These are phyloP conservation scores for Mimosa pudica DNA, from an alignment of 306 rosid species.

Conservation along the genomic window DNA sequence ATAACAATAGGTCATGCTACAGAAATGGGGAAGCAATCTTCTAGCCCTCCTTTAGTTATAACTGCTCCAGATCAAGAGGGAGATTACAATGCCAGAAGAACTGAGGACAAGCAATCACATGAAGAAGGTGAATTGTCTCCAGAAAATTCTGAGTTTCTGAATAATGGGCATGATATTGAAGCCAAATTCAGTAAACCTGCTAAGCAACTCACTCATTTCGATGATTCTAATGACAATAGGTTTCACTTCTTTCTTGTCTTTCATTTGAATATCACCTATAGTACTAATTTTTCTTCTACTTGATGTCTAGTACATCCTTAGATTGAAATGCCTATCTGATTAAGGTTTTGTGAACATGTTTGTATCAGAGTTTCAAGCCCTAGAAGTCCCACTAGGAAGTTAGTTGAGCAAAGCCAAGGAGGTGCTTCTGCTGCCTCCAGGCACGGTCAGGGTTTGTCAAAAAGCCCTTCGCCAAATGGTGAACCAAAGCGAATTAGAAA, in stretches of 20 bases:
- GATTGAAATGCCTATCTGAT: slow-evolving; percentile 26
- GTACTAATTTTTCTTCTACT: slow-evolving; percentile 11
- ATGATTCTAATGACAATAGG: slow-evolving; percentile 72
- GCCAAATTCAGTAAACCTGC: slow-evolving; percentile 48
- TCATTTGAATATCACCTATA: slow-evolving; percentile 1
- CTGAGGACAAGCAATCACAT: slow-evolving; percentile 53
- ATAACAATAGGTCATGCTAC: slow-evolving; percentile 43
- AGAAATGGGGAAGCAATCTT: slow-evolving; percentile 54
- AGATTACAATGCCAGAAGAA: slow-evolving; percentile 43
- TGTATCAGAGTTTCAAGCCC: slow-evolving; percentile 65
- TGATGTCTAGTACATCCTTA: slow-evolving; percentile 14
- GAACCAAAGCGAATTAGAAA: slow-evolving; percentile 79
- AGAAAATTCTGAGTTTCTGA: slow-evolving; percentile 52
- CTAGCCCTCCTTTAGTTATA: slow-evolving; percentile 35
- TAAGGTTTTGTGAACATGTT: slow-evolving; percentile 33
- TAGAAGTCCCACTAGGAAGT: slow-evolving; percentile 43
- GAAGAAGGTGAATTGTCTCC: slow-evolving; percentile 91
- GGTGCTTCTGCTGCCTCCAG: slow-evolving; percentile 46
- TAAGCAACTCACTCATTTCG: slow-evolving; percentile 51
- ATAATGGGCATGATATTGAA: slow-evolving; percentile 57
- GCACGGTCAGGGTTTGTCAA: slow-evolving; percentile 52
- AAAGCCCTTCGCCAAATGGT: slow-evolving; percentile 87
- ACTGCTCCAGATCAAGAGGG: slow-evolving; percentile 39
- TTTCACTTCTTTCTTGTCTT: slow-evolving; percentile 39
- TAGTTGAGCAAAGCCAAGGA: slow-evolving; percentile 47